Conservation (phyloP, 2,329 filamentous ascomycete genomes). For the Xylaria multiplex region DNA sequence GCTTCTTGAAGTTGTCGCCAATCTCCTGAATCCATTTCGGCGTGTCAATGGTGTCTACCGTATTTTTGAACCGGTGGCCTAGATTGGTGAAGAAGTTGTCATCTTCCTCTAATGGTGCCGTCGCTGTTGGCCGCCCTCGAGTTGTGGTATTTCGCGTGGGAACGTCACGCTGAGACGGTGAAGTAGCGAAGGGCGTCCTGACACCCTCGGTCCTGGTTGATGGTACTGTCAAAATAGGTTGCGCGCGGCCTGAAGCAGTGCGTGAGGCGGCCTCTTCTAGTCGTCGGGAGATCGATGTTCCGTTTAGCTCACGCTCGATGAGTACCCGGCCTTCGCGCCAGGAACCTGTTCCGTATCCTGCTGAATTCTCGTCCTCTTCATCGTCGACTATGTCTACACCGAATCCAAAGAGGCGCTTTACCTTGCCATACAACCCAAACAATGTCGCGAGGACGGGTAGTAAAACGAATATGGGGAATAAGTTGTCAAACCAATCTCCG, state of each 20-base stretch:
- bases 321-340: conserved; percentile 94
- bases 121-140: conserved; percentile 48
- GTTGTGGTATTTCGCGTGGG: conserved; percentile 47
- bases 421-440: conserved; percentile 88
- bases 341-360: conserved; percentile 77
- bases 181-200: conserved; percentile 58
- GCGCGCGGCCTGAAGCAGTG: conserved; percentile 50
- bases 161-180: conserved; percentile 50
- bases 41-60: conserved; percentile 82
- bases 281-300: conserved; percentile 65
- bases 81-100: conserved; percentile 87
- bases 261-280: conserved; percentile 56
- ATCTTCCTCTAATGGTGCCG: conserved; percentile 70
- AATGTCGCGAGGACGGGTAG: conserved; percentile 85
- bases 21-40: conserved; percentile 85
- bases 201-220: conserved; percentile 51
- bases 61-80: conserved; percentile 88
- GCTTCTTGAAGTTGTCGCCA: conserved; percentile 75
- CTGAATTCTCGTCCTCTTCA: conserved; percentile 72
- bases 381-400: conserved; percentile 79
- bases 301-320: conserved; percentile 85
- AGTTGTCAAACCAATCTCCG: conserved; percentile 83
- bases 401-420: conserved; percentile 81
- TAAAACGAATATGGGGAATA: conserved; percentile 89
- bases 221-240: conserved; percentile 62